Percentiles rank a stretch among this genome's conserved stretches.
These are phyloP conservation scores for Phaeosphaeriaceae sp. DNA, from an alignment of 2,329 filamentous ascomycete genomes.

Conservation along the genomic window DNA sequence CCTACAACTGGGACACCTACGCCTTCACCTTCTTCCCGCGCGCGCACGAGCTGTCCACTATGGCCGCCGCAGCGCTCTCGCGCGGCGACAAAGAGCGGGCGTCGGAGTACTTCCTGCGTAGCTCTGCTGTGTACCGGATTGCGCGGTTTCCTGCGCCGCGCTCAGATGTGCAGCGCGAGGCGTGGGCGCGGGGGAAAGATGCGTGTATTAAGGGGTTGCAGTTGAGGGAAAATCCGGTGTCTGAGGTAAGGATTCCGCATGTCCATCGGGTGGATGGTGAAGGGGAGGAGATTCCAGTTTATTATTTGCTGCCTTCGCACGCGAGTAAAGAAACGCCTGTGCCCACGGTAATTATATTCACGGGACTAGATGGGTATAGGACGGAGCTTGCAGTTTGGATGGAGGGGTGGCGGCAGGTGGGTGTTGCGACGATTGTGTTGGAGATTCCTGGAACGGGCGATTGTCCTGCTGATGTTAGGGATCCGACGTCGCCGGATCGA, in stretches of 20 bases:
- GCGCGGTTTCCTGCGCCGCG: conserved; percentile 68
- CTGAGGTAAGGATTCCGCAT: conserved; percentile 69
- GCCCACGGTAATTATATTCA: conserved; percentile 63
- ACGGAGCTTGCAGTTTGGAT: conserved; percentile 62
- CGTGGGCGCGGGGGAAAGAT: conserved; percentile 70
- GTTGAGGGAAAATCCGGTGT: conserved; percentile 59
- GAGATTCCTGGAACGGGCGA: conserved; percentile 66
- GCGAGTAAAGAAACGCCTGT: conserved; percentile 53
- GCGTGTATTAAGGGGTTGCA: conserved; percentile 64
- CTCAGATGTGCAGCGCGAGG: conserved; percentile 60
- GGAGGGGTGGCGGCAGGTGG: conserved; percentile 57
- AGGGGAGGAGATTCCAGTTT: conserved; percentile 65
- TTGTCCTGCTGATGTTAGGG: conserved; percentile 56
- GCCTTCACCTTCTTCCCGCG: conserved; percentile 66
- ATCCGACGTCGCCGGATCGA: conserved; percentile 59
- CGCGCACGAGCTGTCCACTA: conserved; percentile 62
- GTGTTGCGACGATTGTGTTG: conserved; percentile 58
- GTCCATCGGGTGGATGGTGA: conserved; percentile 58
- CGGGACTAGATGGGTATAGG: conserved; percentile 65
- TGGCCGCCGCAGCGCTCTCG: conserved; percentile 59
- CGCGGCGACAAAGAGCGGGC: conserved; percentile 61
- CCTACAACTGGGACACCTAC: conserved; percentile 67
- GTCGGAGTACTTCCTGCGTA: conserved; percentile 65
- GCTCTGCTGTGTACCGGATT: conserved; percentile 70
- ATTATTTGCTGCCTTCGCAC: conserved; percentile 65